These are phyloP conservation scores for Boletus vermiculosoides DNA, from an alignment of 768 basidiomycete genomes.

Conservation along the genomic window DNA sequence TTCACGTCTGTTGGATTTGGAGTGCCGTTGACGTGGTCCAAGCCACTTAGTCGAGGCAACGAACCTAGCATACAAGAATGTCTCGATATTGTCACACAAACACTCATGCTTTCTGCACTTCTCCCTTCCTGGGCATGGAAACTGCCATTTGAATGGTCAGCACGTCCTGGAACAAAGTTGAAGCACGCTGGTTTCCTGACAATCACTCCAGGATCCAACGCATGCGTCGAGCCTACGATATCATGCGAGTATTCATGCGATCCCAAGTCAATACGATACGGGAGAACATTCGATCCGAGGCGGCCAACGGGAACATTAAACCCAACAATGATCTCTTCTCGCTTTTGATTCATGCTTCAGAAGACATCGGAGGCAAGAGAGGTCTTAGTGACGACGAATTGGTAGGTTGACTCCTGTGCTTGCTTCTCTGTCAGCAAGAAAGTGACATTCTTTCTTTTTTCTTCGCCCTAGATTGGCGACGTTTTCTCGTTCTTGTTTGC, in stretches of 20 bases:
- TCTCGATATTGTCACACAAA: slow-evolving; percentile 6
- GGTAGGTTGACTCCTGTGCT: background rate
- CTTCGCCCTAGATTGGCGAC: slow-evolving; percentile 44
- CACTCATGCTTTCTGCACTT: background rate
- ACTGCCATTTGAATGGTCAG: slow-evolving; percentile 17
- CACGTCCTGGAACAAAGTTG: background rate
- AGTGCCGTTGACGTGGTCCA: slow-evolving; percentile 13
- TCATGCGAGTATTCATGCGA: slow-evolving; percentile 16
- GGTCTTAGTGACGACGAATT: slow-evolving; percentile 16
- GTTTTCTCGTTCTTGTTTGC: slow-evolving; percentile 52
- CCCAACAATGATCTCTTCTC: slow-evolving; percentile 14
- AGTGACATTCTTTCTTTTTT: background rate
- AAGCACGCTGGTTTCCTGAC: background rate
- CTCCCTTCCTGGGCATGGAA: slow-evolving; percentile 23
- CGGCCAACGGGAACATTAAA: background rate
- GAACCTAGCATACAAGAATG: slow-evolving; percentile 12
- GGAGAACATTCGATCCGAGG: slow-evolving; percentile 2
- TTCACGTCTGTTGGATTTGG: slow-evolving; percentile 24
- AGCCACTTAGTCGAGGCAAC: slow-evolving; percentile 1
- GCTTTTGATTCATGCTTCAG: slow-evolving; percentile 16
- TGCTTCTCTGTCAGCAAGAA: background rate
- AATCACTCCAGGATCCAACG: slow-evolving; percentile 13
- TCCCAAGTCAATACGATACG: slow-evolving; percentile 11
- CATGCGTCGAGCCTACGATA: slow-evolving; percentile 20
- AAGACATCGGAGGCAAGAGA: slow-evolving; percentile 14